These are phyloP conservation scores for Ochetophila trinervis DNA, from an alignment of 306 rosid species.

Conservation along the genomic window DNA sequence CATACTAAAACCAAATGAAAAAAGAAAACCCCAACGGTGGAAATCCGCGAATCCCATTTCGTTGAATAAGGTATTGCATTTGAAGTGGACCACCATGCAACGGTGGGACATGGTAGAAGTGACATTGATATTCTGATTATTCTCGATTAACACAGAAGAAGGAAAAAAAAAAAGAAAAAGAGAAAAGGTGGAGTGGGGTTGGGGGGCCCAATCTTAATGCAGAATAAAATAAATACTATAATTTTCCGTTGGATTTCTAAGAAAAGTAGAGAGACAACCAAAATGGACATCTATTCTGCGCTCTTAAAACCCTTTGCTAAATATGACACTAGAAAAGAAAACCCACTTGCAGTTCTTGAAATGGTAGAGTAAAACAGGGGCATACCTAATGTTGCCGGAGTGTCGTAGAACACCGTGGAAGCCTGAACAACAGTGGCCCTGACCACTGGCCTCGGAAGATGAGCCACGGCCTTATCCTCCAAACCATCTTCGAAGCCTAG, in stretches of 20 bases:
- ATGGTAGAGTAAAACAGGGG: not conserved
- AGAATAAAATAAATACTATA: not conserved
- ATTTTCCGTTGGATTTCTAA: not conserved
- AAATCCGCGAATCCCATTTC: too few species aligned
- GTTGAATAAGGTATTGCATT: too few species aligned
- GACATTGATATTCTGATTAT: too few species aligned
- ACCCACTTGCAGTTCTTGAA: not conserved
- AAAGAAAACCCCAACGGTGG: too few species aligned
- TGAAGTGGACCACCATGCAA: not conserved
- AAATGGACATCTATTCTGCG: too few species aligned
- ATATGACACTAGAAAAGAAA: too few species aligned
- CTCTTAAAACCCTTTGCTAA: too few species aligned
- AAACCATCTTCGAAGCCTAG: not conserved
- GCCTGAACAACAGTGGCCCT: constrained; percentile 79
- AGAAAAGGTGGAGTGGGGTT: too few species aligned
- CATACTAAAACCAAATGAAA: too few species aligned
- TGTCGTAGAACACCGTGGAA: constrained; percentile 70
- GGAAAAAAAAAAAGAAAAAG: too few species aligned
- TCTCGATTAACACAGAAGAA: not conserved
- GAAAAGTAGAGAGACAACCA: too few species aligned
- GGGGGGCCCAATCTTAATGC: not conserved
- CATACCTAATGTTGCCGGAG: constrained; percentile 73
- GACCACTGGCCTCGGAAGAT: constrained; percentile 49
- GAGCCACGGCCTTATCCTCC: not conserved
- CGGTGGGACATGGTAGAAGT: constrained; percentile 1